phyloP scores from a whole-genome alignment of 192 early-diverging fungal genomes.

The Backusella luteola region DNA sequence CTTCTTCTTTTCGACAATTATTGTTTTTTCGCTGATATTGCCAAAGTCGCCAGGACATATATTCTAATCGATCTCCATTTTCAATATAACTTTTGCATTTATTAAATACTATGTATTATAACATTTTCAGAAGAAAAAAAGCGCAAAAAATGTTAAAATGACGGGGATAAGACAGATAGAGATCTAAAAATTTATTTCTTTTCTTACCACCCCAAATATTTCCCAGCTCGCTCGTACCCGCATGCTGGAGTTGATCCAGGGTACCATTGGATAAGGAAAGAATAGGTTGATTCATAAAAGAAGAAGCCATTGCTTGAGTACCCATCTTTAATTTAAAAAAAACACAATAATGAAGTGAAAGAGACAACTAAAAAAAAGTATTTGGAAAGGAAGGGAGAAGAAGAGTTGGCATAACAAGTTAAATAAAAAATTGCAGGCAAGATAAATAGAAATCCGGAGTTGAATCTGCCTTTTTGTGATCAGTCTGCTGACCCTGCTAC shows the following conservation, averaged over 20 bases:
- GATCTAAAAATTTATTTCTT: neutral
- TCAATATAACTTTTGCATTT: slow-evolving; percentile 33
- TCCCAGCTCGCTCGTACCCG: neutral
- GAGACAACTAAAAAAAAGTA: neutral
- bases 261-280: slow-evolving; percentile 1
- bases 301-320: neutral
- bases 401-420: neutral
- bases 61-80: slow-evolving; percentile 31
- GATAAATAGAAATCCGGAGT: slow-evolving; percentile 9
- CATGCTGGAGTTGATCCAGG: neutral
- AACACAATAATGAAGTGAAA: neutral
- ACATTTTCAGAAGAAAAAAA: neutral
- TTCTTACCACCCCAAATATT: slow-evolving; percentile 6
- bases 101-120: slow-evolving; percentile 22
- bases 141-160: neutral
- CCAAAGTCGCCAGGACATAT: slow-evolving; percentile 39
- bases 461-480: slow-evolving; percentile 8
- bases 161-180: neutral
- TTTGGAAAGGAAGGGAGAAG: neutral
- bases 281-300: neutral
- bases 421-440: neutral
- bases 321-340: neutral
- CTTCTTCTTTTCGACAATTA: neutral
- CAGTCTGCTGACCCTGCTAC: slow-evolving; percentile 7
- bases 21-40: neutral